phyloP scores from a whole-genome alignment of 805 yeast genomes.

The Candida endomychidarum region DNA sequence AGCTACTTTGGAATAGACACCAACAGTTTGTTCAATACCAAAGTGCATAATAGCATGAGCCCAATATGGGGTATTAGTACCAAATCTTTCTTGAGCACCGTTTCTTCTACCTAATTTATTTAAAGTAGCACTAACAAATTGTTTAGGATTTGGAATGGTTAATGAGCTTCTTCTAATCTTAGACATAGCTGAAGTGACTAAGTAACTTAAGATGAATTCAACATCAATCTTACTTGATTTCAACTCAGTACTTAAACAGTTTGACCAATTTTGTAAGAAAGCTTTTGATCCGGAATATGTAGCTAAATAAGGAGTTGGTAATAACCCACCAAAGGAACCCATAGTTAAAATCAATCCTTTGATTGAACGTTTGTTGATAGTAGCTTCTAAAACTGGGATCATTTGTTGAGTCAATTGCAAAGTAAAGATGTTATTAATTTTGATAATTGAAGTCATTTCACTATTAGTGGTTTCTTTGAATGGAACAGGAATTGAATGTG shows the following conservation, averaged over 20 bases:
- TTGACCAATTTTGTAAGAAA: slow-evolving; percentile 90
- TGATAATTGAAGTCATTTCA: slow-evolving; percentile 78
- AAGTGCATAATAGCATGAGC: slow-evolving; percentile 91
- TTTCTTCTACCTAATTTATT: slow-evolving; percentile 73
- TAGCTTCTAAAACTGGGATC: slow-evolving; percentile 59
- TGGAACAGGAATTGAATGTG: slow-evolving; percentile 94
- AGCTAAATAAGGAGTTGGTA: slow-evolving; percentile 90
- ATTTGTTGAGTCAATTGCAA: slow-evolving; percentile 79
- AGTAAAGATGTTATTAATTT: slow-evolving; percentile 83
- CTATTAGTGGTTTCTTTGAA: slow-evolving; percentile 73
- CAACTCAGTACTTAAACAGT: slow-evolving; percentile 85
- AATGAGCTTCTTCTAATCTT: slow-evolving; percentile 77
- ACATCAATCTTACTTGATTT: slow-evolving; percentile 72
- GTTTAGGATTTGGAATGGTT: slow-evolving; percentile 77
- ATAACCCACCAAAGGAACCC: slow-evolving; percentile 96
- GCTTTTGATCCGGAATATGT: slow-evolving; percentile 96
- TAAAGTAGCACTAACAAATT: slow-evolving; percentile 74
- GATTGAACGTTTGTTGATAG: slow-evolving; percentile 29
- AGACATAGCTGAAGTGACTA: slow-evolving; percentile 95
- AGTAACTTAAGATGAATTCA: slow-evolving; percentile 78
- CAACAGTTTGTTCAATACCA: slow-evolving; percentile 72
- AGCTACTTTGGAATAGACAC: slow-evolving; percentile 73
- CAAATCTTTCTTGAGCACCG: slow-evolving; percentile 91
- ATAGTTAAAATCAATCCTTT: slow-evolving; percentile 83
- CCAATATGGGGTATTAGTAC: slow-evolving; percentile 89